Evolutionary conservation across 1,284 basidiomycete species (phyloP), one percentile per base, ranked within the genome.

Genomic region (Puccinia horiana): DNA sequence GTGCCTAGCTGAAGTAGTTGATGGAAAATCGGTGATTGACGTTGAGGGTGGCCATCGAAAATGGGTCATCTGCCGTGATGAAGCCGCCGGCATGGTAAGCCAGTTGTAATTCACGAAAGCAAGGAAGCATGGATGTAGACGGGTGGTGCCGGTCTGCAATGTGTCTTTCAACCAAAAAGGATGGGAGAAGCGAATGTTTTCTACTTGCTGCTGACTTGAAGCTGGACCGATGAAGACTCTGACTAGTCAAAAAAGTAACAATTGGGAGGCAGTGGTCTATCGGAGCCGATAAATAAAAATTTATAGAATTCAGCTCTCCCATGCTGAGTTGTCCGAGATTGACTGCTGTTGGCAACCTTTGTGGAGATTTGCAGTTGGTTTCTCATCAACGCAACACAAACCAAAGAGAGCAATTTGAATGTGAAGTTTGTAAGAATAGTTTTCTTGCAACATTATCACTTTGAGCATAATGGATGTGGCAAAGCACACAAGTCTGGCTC

Each of bases 11-110:
- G 54, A 9, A 81, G 70, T 12, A 81, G 80, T 56, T 81, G 80
- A 52, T 81, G 80, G 42, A 81, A 81, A 23, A 81, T 81, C 0
- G 80, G 80, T 26, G 80, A 81, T 69, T 81, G 26, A 81, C 72
- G 61, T 81, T 81, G 12, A 81, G 29, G 37, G 80, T 73, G 42
- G 80, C 80, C 80, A 81, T 81, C 63, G 80, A 75, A 23, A 81
- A 65, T 16, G 80, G 80, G 37, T 81, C 80, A 26, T 81, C 80
- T 23, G 80, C 80, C 23, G 80, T 81, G 72, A 81, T 70, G 61
- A 76, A 81, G 49, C 58, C 40, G 18, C 23, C 54, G 72, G 56
- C 20, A 23, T 29, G 72, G 49, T 23, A 63, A 37, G 26, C 42
- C 69, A 58, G 61, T 69, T 6, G 49, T 23, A 26, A 42, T 16